phyloP scores from a whole-genome alignment of 306 rosid species.

The Corylus avellana region DNA sequence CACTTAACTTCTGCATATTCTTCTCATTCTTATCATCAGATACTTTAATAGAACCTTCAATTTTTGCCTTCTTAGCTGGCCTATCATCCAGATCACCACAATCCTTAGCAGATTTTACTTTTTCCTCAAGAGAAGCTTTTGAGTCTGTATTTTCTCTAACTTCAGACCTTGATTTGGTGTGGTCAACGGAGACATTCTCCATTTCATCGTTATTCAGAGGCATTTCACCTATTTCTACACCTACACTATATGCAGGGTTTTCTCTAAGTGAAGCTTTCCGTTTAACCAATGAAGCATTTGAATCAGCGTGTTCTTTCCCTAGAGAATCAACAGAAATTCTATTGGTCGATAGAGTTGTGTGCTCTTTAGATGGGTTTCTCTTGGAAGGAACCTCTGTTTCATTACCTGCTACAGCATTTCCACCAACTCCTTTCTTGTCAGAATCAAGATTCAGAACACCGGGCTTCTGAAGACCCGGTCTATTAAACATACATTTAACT shows the following conservation, averaged over 20 bases:
- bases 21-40: constrained; percentile 27
- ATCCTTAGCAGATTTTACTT: constrained; percentile 18
- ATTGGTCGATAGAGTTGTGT: constrained; percentile 22
- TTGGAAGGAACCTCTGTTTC: constrained; percentile 36
- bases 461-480: constrained; percentile 41
- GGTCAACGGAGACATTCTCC: constrained; percentile 12
- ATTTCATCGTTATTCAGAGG: constrained; percentile 12
- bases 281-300: constrained; percentile 22
- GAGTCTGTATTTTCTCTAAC: constrained; percentile 24
- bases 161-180: constrained; percentile 7
- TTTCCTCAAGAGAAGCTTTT: constrained; percentile 16
- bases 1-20: constrained; percentile 23
- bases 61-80: constrained; percentile 47
- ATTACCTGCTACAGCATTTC: constrained; percentile 27
- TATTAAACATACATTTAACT: constrained; percentile 73
- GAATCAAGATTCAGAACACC: constrained; percentile 37
- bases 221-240: constrained; percentile 14
- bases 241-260: constrained; percentile 24
- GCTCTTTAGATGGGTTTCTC: constrained; percentile 26
- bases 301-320: constrained; percentile 26
- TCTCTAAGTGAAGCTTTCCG: constrained; percentile 27
- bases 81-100: constrained; percentile 39
- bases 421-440: constrained; percentile 42
- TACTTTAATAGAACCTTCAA: constrained; percentile 32
- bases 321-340: constrained; percentile 19